Conservation (phyloP, 2,329 filamentous ascomycete species). For the Colletotrichum acutatum region DNA sequence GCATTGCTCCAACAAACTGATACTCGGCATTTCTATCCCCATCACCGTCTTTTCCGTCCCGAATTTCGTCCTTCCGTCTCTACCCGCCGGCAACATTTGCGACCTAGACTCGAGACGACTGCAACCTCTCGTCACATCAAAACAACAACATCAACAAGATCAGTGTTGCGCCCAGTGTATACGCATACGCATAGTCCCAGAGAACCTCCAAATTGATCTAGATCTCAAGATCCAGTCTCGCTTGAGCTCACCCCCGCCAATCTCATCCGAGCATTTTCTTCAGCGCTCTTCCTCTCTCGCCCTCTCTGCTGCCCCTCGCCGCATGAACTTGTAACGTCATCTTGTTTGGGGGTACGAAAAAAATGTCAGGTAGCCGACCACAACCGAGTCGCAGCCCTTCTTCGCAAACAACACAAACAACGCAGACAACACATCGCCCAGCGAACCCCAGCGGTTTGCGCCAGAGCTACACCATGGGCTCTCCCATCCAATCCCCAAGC, state of each 20-base stretch:
- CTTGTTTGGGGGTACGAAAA: slow-evolving; percentile 20
- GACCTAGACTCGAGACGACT: slow-evolving; percentile 1
- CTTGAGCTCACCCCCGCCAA: slow-evolving; percentile 20
- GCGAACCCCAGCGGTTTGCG: slow-evolving; percentile 58
- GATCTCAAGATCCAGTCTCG: neutral
- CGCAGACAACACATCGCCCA: slow-evolving; percentile 50
- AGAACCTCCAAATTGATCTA: neutral
- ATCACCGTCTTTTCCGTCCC: slow-evolving; percentile 27
- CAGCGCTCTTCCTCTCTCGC: neutral
- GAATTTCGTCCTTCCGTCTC: neutral
- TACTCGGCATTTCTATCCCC: slow-evolving; percentile 9
- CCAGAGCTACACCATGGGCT: slow-evolving; percentile 51
- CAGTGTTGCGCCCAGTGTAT: neutral
- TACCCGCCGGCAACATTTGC: slow-evolving; percentile 18
- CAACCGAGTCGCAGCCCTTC: slow-evolving; percentile 31
- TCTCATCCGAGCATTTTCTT: neutral
- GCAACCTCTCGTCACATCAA: neutral
- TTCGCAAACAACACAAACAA: slow-evolving; percentile 2
- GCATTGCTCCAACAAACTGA: slow-evolving; percentile 8
- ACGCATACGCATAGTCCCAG: neutral
- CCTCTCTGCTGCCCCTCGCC: slow-evolving; percentile 1
- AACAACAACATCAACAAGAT: neutral
- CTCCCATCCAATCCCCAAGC: slow-evolving; percentile 28
- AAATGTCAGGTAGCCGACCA: slow-evolving; percentile 33
- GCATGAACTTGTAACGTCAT: slow-evolving; percentile 16